phyloP scores from a whole-genome alignment of 2,329 filamentous ascomycete species.

The Colletotrichum sansevieriae region DNA sequence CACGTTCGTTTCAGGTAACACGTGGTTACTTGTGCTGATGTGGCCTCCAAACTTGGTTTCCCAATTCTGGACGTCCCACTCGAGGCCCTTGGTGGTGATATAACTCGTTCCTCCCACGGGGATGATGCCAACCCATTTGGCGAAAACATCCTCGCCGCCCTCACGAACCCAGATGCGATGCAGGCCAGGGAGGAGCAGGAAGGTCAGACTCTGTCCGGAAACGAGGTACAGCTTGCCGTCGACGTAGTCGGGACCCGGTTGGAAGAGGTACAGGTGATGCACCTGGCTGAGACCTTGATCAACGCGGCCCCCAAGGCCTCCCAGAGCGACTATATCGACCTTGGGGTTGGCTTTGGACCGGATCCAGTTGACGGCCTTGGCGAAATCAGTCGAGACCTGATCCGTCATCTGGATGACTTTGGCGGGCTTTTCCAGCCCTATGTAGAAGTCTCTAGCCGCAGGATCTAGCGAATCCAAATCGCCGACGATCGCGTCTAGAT shows the following conservation, averaged over 20 bases:
- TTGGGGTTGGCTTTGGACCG: conserved; percentile 52
- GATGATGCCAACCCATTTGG: conserved; percentile 86
- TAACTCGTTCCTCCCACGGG: conserved; percentile 82
- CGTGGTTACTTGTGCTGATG: conserved; percentile 86
- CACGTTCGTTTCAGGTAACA: conserved; percentile 68
- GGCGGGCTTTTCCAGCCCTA: conserved; percentile 62
- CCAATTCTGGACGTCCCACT: conserved; percentile 93
- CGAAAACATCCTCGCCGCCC: conserved; percentile 68
- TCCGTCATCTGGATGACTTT: conserved; percentile 78
- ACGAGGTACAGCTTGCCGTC: conserved; percentile 80
- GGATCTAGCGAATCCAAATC: conserved; percentile 87
- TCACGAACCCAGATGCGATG: conserved; percentile 77
- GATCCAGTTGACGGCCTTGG: conserved; percentile 79
- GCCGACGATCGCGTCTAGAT: conserved; percentile 82
- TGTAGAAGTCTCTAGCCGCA: conserved; percentile 75
- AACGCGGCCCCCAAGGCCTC: conserved; percentile 88
- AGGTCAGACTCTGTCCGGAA: conserved; percentile 84
- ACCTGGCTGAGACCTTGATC: conserved; percentile 93
- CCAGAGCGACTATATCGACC: conserved; percentile 81
- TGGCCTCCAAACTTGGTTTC: conserved; percentile 79
- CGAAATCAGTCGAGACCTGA: conserved; percentile 92
- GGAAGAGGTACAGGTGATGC: conserved; percentile 82
- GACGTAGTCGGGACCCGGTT: conserved; percentile 62
- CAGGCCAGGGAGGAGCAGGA: conserved; percentile 77
- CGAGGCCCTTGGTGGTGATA: conserved; percentile 84